These are phyloP conservation scores for Malus sylvestris DNA, from an alignment of 306 rosid species.

Conservation along the genomic window DNA sequence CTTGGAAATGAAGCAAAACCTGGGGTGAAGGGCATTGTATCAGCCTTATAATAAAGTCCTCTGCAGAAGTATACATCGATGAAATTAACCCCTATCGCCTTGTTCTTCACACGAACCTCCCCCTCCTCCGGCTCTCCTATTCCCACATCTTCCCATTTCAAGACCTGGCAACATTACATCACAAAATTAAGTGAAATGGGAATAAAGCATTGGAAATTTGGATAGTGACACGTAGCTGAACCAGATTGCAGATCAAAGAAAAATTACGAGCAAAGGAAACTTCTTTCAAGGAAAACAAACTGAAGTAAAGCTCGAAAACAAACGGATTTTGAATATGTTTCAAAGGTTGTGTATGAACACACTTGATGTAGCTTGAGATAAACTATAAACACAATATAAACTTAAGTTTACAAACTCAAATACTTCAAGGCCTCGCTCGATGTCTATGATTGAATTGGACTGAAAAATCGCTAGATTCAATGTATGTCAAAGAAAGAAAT, in stretches of 20 bases:
- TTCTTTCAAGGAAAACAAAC: neutral
- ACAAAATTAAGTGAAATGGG: neutral
- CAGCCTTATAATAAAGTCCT: slow-evolving; percentile 53
- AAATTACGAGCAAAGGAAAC: neutral
- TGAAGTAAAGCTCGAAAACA: no score
- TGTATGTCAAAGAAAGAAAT: no score
- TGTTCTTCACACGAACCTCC: slow-evolving; percentile 62
- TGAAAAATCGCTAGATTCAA: no score
- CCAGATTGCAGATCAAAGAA: neutral
- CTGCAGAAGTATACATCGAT: slow-evolving; percentile 19
- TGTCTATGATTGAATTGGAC: no score
- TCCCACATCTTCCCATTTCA: slow-evolving; percentile 83
- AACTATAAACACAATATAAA: no score
- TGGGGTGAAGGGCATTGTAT: slow-evolving; percentile 59
- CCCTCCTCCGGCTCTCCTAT: slow-evolving; percentile 72
- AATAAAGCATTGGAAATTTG: neutral
- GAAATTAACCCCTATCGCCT: slow-evolving; percentile 56
- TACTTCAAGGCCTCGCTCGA: no score
- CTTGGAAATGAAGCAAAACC: slow-evolving; percentile 19
- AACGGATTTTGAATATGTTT: neutral
- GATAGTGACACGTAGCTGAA: neutral
- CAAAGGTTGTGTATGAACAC: neutral
- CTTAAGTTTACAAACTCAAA: no score
- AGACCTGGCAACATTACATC: slow-evolving; percentile 6
- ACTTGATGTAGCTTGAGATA: neutral